Evolutionary conservation across 768 basidiomycete species (phyloP).

Genomic region (Tricholoma flavovirens): DNA sequence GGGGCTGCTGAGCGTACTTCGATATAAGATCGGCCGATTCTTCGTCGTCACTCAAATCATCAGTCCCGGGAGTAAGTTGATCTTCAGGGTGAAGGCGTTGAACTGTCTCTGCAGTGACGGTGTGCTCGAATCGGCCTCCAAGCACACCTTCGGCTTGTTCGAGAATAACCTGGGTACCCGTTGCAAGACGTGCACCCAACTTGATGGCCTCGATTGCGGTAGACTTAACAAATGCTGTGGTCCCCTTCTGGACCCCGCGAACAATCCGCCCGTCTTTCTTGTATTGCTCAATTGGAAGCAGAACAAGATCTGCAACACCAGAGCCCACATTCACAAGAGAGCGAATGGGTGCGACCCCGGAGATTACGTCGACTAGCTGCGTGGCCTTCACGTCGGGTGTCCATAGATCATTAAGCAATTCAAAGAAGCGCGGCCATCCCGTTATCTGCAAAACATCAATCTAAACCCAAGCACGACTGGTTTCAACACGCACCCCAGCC

Average conservation of each 20-base stretch:
- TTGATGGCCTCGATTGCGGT: conserved; percentile 96
- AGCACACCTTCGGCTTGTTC: conserved; percentile 92
- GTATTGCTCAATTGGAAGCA: conserved; percentile 96
- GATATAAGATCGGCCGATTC: conserved; percentile 64
- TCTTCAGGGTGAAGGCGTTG: conserved; percentile 37
- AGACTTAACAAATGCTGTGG: conserved; percentile 87
- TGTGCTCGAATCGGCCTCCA: conserved; percentile 67
- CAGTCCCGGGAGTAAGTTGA: conserved; percentile 22
- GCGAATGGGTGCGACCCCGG: conserved; percentile 92
- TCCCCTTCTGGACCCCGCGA: conserved; percentile 90
- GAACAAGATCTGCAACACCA: conserved; percentile 91
- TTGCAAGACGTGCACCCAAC: conserved; percentile 88
- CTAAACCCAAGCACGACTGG: not conserved
- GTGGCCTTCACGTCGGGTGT: conserved; percentile 99
- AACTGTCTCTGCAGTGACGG: conserved; percentile 63
- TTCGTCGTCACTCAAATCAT: conserved; percentile 36
- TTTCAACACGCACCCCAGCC: conserved; percentile 63
- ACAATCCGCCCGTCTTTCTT: conserved; percentile 93
- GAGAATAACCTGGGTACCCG: conserved; percentile 95
- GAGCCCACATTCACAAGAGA: conserved; percentile 97
- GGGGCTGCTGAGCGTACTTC: conserved; percentile 89
- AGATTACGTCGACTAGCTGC: conserved; percentile 94
- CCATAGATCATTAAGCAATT: conserved; percentile 96
- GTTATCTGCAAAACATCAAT: conserved; percentile 60
- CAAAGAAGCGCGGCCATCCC: conserved; percentile 87